Base-by-base conservation (phyloP, 1,139 yeast genomes). In the Protomyces inundatus region DNA sequence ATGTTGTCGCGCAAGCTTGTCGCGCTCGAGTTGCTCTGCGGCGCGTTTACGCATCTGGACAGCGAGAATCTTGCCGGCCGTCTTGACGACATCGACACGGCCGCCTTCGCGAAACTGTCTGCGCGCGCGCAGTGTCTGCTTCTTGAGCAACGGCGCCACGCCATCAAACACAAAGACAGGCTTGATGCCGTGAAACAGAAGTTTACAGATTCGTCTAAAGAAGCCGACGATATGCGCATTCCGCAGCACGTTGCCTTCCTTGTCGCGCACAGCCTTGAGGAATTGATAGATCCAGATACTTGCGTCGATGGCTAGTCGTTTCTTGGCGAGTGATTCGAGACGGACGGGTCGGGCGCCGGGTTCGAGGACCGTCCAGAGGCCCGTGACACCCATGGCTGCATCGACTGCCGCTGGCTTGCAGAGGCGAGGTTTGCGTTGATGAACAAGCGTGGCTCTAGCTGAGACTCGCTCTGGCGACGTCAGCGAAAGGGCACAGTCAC, bases 201-300 rank as follows among this genome's bases (percentile, higher is more conserved):
- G 77, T 71, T 95, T 95, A 76, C 98, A 91, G 12, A 95, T 90
- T 65, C 99, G 80, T 68, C 98, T 78, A 74, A 93, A 93, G 73
- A 95, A 95, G 9, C 99, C 99, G 35, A 91, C 87, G 30, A 93
- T 84, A 74, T 95, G 98, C 0, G 97, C 87, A 68, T 85, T 88
- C 48, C 82, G 82, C 67, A 93, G 75, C 0, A 89, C 83, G 67
- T 88, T 84, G 16, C 98, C 98, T 52, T 88, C 88, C 54, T 83
- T 77, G 72, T 90, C 97, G 70, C 98, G 80, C 33, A 93, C 95
- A 0, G 98, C 98, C 73, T 91, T 93, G 68, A 95, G 78, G 72
- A 95, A 95, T 74, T 95, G 99, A 73, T 95, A 95, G 64, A 95
- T 88, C 99, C 99, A 95, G 69, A 95, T 95, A 1, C 98, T 91